A percentile compares a stretch with the other conserved stretches of the same genome.
Conservation (phyloP, 2,329 filamentous ascomycete genomes). For the Macroventuria anomochaeta region DNA sequence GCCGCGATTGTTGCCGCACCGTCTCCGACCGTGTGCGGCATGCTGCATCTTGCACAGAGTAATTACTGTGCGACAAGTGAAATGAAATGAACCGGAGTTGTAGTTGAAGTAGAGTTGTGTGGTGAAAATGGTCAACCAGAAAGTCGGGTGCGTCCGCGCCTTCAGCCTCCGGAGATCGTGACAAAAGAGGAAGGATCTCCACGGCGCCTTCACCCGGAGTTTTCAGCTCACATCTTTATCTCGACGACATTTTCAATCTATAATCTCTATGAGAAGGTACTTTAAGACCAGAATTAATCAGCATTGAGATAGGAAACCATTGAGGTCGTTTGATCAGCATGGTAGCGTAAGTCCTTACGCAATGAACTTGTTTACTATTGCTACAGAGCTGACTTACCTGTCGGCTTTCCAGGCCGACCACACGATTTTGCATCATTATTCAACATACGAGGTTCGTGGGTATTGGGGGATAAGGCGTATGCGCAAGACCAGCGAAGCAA, state of each 20-base stretch:
- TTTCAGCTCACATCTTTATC: slow-evolving; percentile 13
- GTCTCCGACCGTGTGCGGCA: slow-evolving; percentile 5
- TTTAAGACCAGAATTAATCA: too few species aligned
- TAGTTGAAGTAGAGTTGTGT: slow-evolving; percentile 19
- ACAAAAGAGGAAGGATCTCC: slow-evolving; percentile 21
- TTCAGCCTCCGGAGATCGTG: slow-evolving; percentile 21
- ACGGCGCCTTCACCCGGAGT: neutral
- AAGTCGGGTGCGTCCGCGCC: slow-evolving; percentile 19
- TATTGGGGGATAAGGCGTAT: too few species aligned
- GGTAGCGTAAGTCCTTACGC: too few species aligned
- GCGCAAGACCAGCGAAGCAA: too few species aligned
- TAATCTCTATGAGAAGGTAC: too few species aligned
- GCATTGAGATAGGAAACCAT: too few species aligned
- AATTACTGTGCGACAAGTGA: neutral
- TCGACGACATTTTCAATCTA: neutral
- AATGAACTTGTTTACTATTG: too few species aligned
- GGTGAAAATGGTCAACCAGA: slow-evolving; percentile 16
- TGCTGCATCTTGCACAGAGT: neutral
- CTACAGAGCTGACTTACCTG: too few species aligned
- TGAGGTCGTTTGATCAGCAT: too few species aligned
- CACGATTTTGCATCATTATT: too few species aligned
- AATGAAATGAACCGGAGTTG: neutral
- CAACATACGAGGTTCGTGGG: too few species aligned
- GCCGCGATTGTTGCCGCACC: neutral
- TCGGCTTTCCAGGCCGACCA: too few species aligned